phyloP scores from a whole-genome alignment of 2,329 filamentous ascomycete genomes.

The Fusarium sp. region DNA sequence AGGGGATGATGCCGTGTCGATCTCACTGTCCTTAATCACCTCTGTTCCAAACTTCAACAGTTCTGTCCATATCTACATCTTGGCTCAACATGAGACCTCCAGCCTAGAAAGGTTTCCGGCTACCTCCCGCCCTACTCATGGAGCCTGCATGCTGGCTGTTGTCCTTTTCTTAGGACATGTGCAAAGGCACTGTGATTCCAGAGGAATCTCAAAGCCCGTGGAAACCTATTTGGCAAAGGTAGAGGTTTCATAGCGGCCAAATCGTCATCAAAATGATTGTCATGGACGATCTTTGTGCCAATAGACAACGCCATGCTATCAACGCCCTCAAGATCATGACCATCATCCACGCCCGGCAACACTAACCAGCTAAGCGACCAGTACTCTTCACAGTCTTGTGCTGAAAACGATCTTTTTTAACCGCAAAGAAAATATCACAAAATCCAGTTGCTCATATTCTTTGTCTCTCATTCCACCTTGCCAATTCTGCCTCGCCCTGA shows the following conservation, averaged over 20 bases:
- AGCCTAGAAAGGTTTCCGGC: not conserved
- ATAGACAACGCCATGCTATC: not conserved
- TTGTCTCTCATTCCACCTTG: not conserved
- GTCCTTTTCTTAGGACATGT: not conserved
- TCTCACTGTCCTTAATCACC: not conserved
- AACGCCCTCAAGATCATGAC: not conserved
- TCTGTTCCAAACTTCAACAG: not conserved
- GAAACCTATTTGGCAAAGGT: not conserved
- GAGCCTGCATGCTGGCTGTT: not conserved
- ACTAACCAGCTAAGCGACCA: not conserved
- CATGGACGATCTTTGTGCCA: not conserved
- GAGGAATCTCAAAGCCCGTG: not conserved
- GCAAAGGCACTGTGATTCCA: not conserved
- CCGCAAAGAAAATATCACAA: not conserved
- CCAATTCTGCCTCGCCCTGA: not conserved
- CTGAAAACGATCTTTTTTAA: not conserved
- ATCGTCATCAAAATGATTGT: not conserved
- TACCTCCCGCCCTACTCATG: not conserved
- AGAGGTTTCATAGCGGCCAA: not conserved
- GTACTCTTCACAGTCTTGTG: accelerated
- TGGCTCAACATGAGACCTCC: not conserved
- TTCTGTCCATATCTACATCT: not conserved
- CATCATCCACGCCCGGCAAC: not conserved
- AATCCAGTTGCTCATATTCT: not conserved
- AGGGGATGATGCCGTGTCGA: not conserved